A percentile compares a stretch with the other conserved stretches of the same genome.
Conservation (phyloP, 495 filamentous ascomycete genomes). For the Talaromyces liani region DNA sequence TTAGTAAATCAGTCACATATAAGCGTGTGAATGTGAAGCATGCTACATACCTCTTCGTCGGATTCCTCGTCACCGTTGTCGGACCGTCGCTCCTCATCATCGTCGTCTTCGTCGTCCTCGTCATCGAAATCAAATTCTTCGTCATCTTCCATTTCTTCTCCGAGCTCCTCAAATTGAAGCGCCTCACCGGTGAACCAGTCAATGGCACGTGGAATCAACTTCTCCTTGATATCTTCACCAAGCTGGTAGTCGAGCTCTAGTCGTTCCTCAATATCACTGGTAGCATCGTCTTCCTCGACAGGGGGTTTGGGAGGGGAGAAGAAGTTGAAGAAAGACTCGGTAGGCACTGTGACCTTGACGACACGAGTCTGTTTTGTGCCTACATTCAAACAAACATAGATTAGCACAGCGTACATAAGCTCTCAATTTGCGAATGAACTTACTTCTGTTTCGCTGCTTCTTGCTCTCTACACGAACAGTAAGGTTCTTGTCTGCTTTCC, state of each 20-base stretch:
- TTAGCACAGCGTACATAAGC: constrained; percentile 13
- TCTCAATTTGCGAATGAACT: constrained; percentile 19
- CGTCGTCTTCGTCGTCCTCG: constrained; percentile 83
- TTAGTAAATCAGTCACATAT: constrained; percentile 21
- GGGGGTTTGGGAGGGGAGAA: constrained; percentile 92
- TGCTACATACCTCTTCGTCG: constrained; percentile 78
- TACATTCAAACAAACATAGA: constrained; percentile 30
- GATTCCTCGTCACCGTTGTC: constrained; percentile 62
- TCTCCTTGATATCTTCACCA: constrained; percentile 99
- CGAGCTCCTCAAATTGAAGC: constrained; percentile 90
- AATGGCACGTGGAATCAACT: constrained; percentile 95
- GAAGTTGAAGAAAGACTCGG: constrained; percentile 99
- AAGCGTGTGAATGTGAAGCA: not conserved
- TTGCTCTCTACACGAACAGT: constrained; percentile 95
- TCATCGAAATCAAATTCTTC: constrained; percentile 86
- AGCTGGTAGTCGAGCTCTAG: constrained; percentile 98
- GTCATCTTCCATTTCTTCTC: constrained; percentile 77
- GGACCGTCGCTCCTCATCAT: constrained; percentile 62
- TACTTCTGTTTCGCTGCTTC: constrained; percentile 99
- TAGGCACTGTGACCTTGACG: constrained; percentile 97
- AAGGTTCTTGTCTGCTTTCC: constrained; percentile 88
- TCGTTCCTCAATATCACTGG: constrained; percentile 91
- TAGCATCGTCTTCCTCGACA: constrained; percentile 60
- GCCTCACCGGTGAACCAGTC: constrained; percentile 99
- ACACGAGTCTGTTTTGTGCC: constrained; percentile 98